Evolutionary conservation across 2,329 filamentous ascomycete species (phyloP).

Genomic region (Sporothrix globosa): DNA sequence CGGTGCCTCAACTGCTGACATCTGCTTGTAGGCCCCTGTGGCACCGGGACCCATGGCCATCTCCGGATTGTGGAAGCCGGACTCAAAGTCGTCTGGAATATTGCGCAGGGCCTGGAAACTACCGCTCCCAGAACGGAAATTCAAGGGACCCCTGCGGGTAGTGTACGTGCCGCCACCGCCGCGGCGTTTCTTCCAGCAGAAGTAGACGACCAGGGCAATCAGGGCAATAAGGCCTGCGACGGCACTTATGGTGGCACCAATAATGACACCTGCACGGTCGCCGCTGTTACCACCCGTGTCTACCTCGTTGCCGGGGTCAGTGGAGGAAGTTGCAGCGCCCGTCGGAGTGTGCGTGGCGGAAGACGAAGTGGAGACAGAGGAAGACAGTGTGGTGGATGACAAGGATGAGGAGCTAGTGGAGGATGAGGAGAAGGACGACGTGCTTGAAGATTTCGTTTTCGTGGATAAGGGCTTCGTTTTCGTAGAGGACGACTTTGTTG

Average conservation of each 20-base stretch:
- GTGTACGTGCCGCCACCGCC: neutral
- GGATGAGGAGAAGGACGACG: constrained; percentile 27
- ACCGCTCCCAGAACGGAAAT: constrained; percentile 34
- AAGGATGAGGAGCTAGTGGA: constrained; percentile 27
- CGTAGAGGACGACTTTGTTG: constrained; percentile 31
- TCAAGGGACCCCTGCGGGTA: neutral
- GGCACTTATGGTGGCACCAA: constrained; percentile 59
- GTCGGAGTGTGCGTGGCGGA: constrained; percentile 20
- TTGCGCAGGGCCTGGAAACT: constrained; percentile 48
- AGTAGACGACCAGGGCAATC: constrained; percentile 48
- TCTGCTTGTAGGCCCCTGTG: neutral
- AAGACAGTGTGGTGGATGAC: constrained; percentile 35
- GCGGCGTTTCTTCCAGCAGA: constrained; percentile 49
- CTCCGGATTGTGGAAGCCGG: constrained; percentile 35
- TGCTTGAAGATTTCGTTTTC: neutral
- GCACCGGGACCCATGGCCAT: constrained; percentile 26
- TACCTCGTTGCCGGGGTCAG: constrained; percentile 37
- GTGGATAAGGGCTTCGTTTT: neutral
- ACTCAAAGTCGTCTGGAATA: constrained; percentile 43
- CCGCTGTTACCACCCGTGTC: constrained; percentile 16
- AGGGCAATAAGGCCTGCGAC: constrained; percentile 52
- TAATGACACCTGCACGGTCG: constrained; percentile 54
- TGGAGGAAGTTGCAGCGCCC: constrained; percentile 33
- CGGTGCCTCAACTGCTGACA: constrained; percentile 23
- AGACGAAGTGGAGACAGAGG: constrained; percentile 30